Evolutionary conservation across 169 alveolate species (phyloP), one percentile per base, ranked within the genome.

Genomic region (Plasmodium sp.): DNA sequence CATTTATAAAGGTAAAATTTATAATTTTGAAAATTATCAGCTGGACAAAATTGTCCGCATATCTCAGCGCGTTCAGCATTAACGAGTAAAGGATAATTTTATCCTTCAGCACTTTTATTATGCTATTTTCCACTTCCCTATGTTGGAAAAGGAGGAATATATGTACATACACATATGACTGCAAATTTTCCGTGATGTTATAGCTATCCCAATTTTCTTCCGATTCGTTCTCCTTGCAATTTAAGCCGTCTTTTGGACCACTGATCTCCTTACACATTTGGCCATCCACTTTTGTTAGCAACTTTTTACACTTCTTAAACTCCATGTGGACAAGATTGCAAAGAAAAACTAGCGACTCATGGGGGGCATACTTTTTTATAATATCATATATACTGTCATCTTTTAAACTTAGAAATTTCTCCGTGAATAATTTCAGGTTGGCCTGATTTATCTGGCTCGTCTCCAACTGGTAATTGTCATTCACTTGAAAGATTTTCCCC

Each of bases 1-100:
- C 88, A 80, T 90, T 71, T 79, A 81, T 81, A 80, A 80, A 90
- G 16, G 51, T 62, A 45, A 36, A 39, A 90, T 90, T 80, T 36
- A 90, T 90, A 81, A 90, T 81, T 48, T 81, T 90, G 82, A 90
- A 90, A 62, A 90, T 81, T 9, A 90, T 80, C 74, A 90, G 43
- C 56, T 90, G 94, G 22, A 90, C 58, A 90, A 90, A 81, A 74
- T 90, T 79, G 10, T 90, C 94, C 12, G 92, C 82, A 74, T 90
- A 90, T 81, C 94, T 90, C 77, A 90, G 58, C 7, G 94, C 74
- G 39, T 90, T 90, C 39, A 90, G 54, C 88, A 90, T 90, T 80
- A 90, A 62, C 14, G 94, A 90, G 58, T 90, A 86, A 34, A 86
- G 85, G n/a, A 86, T 77, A 12, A 86, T 86, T 39, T 79, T 86